A percentile compares a stretch with the other conserved stretches of the same genome.
These are phyloP conservation scores for Chytriomyces hyalinus DNA, from an alignment of 192 early-diverging fungal genomes.

Conservation along the genomic window DNA sequence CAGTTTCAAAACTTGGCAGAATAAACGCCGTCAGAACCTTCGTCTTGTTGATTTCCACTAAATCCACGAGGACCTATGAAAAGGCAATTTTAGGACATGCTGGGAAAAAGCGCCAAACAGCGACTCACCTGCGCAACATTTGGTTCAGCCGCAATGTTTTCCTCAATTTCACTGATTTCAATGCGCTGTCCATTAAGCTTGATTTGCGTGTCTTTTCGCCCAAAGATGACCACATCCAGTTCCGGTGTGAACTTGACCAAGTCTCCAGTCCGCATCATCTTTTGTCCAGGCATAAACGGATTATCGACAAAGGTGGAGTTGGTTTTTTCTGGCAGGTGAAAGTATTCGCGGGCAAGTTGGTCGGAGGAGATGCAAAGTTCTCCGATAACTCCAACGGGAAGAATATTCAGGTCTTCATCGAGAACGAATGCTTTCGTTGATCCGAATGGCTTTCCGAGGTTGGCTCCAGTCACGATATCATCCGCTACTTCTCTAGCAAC, in stretches of 20 bases:
- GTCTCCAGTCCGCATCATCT: constrained; percentile 27
- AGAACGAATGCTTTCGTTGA: neutral
- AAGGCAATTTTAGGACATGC: too few relatives aligned
- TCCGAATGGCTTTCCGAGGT: neutral
- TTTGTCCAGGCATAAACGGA: constrained; percentile 31
- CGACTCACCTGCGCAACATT: too few relatives aligned
- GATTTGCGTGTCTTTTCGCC: constrained; percentile 53
- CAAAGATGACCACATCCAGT: constrained; percentile 39
- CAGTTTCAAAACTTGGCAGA: too few relatives aligned
- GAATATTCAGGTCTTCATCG: constrained; percentile 13
- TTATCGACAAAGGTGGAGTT: constrained; percentile 41
- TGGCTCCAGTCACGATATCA: neutral
- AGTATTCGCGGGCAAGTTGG: constrained; percentile 50
- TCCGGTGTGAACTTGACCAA: constrained; percentile 26
- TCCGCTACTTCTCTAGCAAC: neutral
- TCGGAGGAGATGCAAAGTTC: constrained; percentile 53
- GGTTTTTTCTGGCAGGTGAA: constrained; percentile 47
- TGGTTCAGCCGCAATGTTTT: neutral
- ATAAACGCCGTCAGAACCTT: too few relatives aligned
- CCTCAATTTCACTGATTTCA: constrained; percentile 46
- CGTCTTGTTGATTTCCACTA: too few relatives aligned
- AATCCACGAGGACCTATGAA: too few relatives aligned
- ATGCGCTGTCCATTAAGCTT: constrained; percentile 59
- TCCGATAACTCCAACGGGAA: constrained; percentile 50
- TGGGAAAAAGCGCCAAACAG: too few relatives aligned